Base-by-base conservation (phyloP, 2,329 filamentous ascomycete genomes). In the Aspergillus sp. region DNA sequence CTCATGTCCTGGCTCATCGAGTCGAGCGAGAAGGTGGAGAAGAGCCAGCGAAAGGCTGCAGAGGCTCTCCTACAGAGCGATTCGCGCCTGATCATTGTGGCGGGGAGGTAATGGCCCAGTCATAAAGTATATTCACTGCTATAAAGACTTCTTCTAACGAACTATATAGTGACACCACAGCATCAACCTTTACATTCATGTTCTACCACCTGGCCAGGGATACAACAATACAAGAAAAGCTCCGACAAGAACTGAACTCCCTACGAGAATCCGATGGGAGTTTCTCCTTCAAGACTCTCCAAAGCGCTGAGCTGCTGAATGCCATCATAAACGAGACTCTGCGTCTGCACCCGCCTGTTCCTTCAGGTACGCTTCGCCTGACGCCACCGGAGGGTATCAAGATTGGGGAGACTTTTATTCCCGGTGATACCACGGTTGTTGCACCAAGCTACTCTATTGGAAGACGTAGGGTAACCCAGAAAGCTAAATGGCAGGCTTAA, bases 321-420 rank as follows among this genome's bases (percentile, higher is more conserved):
- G 47, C 22, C 15, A 32, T 50, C 4, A 56, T 56, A 8, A 24
- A 56, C 5, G 53, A 56, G 20, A 48, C 45, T 9, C 38, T 56
- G 24, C 53, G 53, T 4, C 45, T 56, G 3, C 36, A 50, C 22
- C 53, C 53, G 1, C 20, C 47, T n/a, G 34, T 56, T 7, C 47
- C 47, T 5, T 51, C 47, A 1, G 53, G 47, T 6, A 24, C 20
- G 15, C 39, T 36, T 7, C 26, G 53, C 13, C 13, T 50, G 5
- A 56, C 53, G 24, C 53, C 53, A 13, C 53, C 53, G 5, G 53
- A 51, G 20, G 53, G 53, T n/a, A 50, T 56, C 36, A 44, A 12
- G 17, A 36, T 56, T 8, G 36, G 47, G 17, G 53, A 41, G 12
- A 45, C 30, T 1, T 56, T 44, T 13, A 56, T 56, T n/a, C 53